These are phyloP conservation scores for Bruguiera hainesii DNA, from an alignment of 441 rosid genomes.

Conservation along the genomic window DNA sequence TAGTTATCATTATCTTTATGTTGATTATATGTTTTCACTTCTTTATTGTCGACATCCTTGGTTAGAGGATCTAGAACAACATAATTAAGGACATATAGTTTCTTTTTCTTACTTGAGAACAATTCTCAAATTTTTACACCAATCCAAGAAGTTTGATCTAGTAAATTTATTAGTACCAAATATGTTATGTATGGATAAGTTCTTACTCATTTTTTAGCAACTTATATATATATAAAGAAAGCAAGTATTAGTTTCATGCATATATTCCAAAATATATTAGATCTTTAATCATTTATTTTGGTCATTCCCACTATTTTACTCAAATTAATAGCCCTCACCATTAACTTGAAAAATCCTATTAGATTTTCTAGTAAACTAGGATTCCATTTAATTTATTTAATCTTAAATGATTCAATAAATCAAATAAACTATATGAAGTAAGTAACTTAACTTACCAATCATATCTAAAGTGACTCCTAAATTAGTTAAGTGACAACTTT, in stretches of 20 bases:
- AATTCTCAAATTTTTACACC: background rate
- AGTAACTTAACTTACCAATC: background rate
- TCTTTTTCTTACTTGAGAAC: background rate
- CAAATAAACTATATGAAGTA: background rate
- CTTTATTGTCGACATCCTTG: no score
- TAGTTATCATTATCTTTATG: background rate
- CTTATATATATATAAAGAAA: background rate
- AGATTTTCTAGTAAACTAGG: no score
- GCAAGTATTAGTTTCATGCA: background rate
- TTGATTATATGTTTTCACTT: no score
- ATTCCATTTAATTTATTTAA: background rate
- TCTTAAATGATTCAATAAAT: background rate
- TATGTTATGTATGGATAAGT: background rate
- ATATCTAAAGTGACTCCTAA: background rate
- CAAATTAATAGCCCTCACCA: background rate
- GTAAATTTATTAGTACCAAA: background rate
- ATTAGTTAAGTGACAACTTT: background rate
- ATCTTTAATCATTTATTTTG: background rate
- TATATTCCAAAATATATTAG: background rate
- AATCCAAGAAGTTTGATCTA: background rate
- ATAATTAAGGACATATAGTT: background rate
- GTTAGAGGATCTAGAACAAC: no score
- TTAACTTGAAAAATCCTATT: background rate
- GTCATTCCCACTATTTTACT: background rate
- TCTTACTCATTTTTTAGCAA: background rate